Evolutionary conservation across 1,284 basidiomycete species (phyloP), one percentile per base, ranked within the genome.

Genomic region (Trichosporon ovoides): DNA sequence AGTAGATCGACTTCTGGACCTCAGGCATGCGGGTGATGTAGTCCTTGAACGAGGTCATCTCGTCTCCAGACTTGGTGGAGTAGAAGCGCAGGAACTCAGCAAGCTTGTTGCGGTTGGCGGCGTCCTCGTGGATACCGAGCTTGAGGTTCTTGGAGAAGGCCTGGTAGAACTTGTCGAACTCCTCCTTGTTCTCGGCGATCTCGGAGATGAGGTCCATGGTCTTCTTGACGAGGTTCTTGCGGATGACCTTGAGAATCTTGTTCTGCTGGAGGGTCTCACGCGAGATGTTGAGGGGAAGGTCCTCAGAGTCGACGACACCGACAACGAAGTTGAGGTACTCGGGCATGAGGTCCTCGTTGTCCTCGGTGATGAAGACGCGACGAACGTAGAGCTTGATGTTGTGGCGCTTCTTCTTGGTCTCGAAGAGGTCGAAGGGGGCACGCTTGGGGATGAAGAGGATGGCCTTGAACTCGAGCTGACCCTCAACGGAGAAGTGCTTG

Each of bases 331-430:
- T 98, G 80, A 98, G 91, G 85, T 98, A 99, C 81, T 98, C 96
- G 72, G 96, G 96, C 76, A 98, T 98, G 77, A 98, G 83, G 75
- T 99, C 96, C 82, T 98, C 96, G 79, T 94, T 98, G 82, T 99
- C 95, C 81, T 99, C 95, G 90, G 96, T 97, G 84, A 99, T 98
- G 84, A 99, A 98, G 73, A 98, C 95, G 61, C 96, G 92, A 82
- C 96, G 93, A 71, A 99, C 96, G 79, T 98, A 98, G 78, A 99
- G 92, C 84, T 98, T 98, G 85, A 99, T 98, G 89, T 98, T 98
- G 86, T 98, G 98, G 76, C 95, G 91, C 87, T 98, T 98, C 90
- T 98, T 98, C 89, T 99, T 98, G 69, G 89, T 91, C 84, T 98
- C 96, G 81, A 99, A 99, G 79, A 98, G 87, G 77, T 99, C 96